Evolutionary conservation across 179 eudicot species (phyloP).

Genomic region (Gypsophila paniculata): DNA sequence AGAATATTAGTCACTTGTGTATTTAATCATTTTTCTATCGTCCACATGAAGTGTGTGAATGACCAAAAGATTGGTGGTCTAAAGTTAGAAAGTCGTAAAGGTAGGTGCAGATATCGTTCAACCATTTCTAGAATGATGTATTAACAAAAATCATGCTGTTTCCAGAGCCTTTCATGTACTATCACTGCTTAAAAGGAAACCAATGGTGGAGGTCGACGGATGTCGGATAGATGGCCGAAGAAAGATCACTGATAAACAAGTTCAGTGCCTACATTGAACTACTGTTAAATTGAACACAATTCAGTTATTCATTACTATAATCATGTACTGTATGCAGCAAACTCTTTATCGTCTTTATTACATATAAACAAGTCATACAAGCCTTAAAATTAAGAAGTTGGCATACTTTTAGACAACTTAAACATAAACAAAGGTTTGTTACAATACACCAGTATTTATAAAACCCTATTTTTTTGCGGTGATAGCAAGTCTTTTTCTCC

Average conservation of each 20-base stretch:
- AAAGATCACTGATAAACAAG: too few species aligned
- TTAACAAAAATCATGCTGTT: too few species aligned
- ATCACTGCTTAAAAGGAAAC: too few species aligned
- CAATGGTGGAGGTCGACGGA: too few species aligned
- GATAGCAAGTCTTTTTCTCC: conserved; percentile 1
- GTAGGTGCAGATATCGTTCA: conserved; percentile 10
- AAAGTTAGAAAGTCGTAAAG: neutral
- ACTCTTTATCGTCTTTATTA: neutral
- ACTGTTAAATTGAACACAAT: neutral
- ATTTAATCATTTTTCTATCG: neutral
- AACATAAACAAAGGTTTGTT: conserved; percentile 1
- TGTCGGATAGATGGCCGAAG: too few species aligned
- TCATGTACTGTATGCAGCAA: neutral
- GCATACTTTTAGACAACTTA: conserved; percentile 11
- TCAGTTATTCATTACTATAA: neutral
- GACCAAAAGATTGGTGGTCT: neutral
- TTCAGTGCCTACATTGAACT: too few species aligned
- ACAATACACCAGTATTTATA: neutral
- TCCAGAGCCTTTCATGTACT: too few species aligned
- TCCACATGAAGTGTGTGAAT: neutral
- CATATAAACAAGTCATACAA: conserved; percentile 6
- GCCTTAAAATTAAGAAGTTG: neutral
- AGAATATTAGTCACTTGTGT: neutral
- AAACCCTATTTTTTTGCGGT: neutral
- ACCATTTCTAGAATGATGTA: conserved; percentile 11